A percentile compares a stretch with the other conserved stretches of the same genome.
Evolutionary conservation across 1,284 basidiomycete species (phyloP).

Genomic region (Hemileia vastatrix): DNA sequence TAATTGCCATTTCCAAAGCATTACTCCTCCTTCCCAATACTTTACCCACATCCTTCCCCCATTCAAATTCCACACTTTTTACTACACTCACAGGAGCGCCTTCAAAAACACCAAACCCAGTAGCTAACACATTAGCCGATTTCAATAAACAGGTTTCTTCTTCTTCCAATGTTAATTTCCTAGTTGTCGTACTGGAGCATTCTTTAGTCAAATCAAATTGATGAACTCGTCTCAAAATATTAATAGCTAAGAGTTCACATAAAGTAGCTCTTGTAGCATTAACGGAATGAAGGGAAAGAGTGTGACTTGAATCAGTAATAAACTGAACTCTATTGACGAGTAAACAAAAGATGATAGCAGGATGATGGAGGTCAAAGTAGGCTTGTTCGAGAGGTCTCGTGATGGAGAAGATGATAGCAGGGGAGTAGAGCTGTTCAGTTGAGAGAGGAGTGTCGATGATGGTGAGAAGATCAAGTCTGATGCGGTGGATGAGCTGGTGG

Average conservation of each 20-base stretch:
- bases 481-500: constrained; percentile 2
- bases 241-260: constrained; percentile 38
- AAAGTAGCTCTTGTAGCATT: constrained; percentile 34
- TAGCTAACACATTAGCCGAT: constrained; percentile 19
- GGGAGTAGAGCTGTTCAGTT: constrained; percentile 18
- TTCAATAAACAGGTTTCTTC: constrained; percentile 18
- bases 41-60: constrained; percentile 15
- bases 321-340: constrained; percentile 22
- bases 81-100: constrained; percentile 12
- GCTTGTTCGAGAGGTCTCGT: constrained; percentile 15
- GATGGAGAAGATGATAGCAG: constrained; percentile 19
- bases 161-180: constrained; percentile 13
- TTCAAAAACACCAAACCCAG: constrained; percentile 16
- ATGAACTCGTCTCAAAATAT: constrained; percentile 29
- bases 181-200: constrained; percentile 1
- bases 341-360: constrained; percentile 16
- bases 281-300: constrained; percentile 24
- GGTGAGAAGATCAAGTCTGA: constrained; percentile 4
- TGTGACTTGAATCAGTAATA: constrained; percentile 19
- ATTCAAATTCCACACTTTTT: constrained; percentile 1
- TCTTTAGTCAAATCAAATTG: constrained; percentile 15
- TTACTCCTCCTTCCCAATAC: constrained; percentile 21
- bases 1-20: constrained; percentile 38
- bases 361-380: constrained; percentile 12
- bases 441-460: constrained; percentile 19